Evolutionary conservation across 2,329 filamentous ascomycete genomes (phyloP), one percentile per base, ranked within the genome.

Genomic region (Lecanicillium sp.): DNA sequence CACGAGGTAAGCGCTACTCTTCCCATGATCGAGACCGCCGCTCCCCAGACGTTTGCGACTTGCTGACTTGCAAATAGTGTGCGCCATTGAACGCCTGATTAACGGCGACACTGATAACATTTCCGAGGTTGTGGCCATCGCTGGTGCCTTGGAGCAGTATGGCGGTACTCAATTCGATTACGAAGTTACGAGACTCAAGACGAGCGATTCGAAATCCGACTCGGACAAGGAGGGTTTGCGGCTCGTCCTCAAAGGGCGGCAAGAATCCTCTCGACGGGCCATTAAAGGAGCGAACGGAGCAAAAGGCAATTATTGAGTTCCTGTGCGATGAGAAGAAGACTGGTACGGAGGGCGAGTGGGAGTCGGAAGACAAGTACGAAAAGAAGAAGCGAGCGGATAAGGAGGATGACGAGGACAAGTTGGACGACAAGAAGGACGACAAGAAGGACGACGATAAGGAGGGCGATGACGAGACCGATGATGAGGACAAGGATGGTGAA

Each of bases 241-340:
- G 13, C 58, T 92, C 1, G 77, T 81, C 44, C 59, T 95, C 36
- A 66, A 71, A 42, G 79, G n/a, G 79, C n/a, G 76, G 77, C 12
- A 69, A 64, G 33, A 67, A 72, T 44, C 63, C 61, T 10, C 55
- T 72, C 7, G 66, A 75, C 35, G 82, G 79, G 2, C 50, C 53
- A 3, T 40, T 49, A 7, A 68, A 71, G 38, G 66, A 71, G 35
- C 67, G 70, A 39, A 63, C 64, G 19, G 66, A 76, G 43, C 84
- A 94, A 59, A 80, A 78, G 53, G 86, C 88, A 4, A 73, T 94
- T 9, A 76, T 97, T 39, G 85, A 94, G 52, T 88, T 97, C 50
- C 58, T 89, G 15, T 98, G 92, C 62, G 83, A 94, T 54, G 67
- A 63, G 20, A 71, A 82, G 2, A 72, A 75, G 48, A 80, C 79